Percentiles rank a stretch among this genome's conserved stretches.
Conservation (phyloP, 305 asterid genomes). For the Andrographis paniculata region DNA sequence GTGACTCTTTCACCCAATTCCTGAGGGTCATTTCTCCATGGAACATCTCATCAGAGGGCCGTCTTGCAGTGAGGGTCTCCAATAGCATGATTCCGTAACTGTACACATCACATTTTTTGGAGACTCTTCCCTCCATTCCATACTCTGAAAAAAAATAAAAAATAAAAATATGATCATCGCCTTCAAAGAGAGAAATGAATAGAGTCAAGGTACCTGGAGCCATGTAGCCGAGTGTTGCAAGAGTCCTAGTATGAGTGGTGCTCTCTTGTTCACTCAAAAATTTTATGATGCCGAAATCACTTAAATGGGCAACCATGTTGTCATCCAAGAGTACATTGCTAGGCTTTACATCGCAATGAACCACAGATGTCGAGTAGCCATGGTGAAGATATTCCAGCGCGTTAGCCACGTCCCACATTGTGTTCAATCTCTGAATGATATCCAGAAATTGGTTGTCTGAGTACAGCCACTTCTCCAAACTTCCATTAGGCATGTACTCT, state of each 20-base stretch:
- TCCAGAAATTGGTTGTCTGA: constrained; percentile 3
- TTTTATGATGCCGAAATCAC: constrained; percentile 30
- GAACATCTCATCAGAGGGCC: constrained; percentile 1
- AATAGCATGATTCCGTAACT: constrained; percentile 5
- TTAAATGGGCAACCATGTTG: constrained; percentile 25
- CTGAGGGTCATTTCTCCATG: not conserved
- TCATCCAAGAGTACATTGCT: constrained; percentile 10
- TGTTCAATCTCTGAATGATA: constrained; percentile 1
- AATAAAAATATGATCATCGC: not conserved
- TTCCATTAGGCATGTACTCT: constrained; percentile 38
- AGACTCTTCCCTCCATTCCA: constrained; percentile 9
- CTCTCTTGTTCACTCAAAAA: constrained; percentile 3
- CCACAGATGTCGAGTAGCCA: constrained; percentile 6
- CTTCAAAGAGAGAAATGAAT: not conserved
- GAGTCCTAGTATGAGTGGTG: constrained; percentile 9
- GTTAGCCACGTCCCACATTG: constrained; percentile 7
- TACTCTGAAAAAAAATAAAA: not conserved
- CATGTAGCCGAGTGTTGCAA: constrained; percentile 13
- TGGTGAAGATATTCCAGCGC: constrained; percentile 18
- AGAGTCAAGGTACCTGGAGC: constrained; percentile 7
- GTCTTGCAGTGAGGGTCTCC: not conserved
- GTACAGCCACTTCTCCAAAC: constrained; percentile 31
- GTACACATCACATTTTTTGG: constrained; percentile 4
- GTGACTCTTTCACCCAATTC: constrained; percentile 6
- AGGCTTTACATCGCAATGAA: constrained; percentile 15